Evolutionary conservation across 2,329 filamentous ascomycete genomes (phyloP).

Genomic region (Podosphaera aphanis): DNA sequence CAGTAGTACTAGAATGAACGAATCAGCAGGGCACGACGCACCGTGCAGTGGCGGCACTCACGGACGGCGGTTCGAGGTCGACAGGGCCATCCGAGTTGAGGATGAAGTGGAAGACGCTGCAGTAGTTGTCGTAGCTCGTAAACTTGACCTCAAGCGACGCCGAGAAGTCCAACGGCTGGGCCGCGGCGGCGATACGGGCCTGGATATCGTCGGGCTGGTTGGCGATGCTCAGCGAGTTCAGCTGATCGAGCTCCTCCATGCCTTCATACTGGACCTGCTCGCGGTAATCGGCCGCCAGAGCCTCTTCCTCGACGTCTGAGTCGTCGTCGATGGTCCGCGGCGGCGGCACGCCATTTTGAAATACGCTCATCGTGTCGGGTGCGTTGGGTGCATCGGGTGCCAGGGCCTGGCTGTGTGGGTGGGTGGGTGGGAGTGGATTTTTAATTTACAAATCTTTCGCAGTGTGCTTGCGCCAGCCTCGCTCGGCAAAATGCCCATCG

Average conservation of each 20-base stretch:
- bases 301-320: conserved; percentile 90
- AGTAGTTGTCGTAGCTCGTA: conserved; percentile 97
- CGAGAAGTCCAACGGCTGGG: conserved; percentile 87
- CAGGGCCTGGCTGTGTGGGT: too few species aligned
- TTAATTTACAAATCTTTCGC: background rate
- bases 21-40: background rate
- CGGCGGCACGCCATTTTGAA: conserved; percentile 36
- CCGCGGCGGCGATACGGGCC: conserved; percentile 70
- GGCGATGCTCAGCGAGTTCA: conserved; percentile 42
- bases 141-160: conserved; percentile 93
- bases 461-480: background rate
- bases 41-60: conserved; percentile 25
- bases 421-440: background rate
- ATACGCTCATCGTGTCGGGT: conserved; percentile 30
- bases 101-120: conserved; percentile 97
- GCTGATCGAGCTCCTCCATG: conserved; percentile 59
- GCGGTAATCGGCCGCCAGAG: conserved; percentile 81
- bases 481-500: background rate
- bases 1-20: conserved; percentile 58
- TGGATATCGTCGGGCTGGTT: conserved; percentile 79
- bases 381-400: background rate
- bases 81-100: conserved; percentile 98
- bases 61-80: conserved; percentile 85
- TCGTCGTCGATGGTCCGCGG: conserved; percentile 47
- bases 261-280: conserved; percentile 90